Evolutionary conservation across 2,329 filamentous ascomycete species (phyloP), one percentile per base, ranked within the genome.

Genomic region (Fusarium chuoi): DNA sequence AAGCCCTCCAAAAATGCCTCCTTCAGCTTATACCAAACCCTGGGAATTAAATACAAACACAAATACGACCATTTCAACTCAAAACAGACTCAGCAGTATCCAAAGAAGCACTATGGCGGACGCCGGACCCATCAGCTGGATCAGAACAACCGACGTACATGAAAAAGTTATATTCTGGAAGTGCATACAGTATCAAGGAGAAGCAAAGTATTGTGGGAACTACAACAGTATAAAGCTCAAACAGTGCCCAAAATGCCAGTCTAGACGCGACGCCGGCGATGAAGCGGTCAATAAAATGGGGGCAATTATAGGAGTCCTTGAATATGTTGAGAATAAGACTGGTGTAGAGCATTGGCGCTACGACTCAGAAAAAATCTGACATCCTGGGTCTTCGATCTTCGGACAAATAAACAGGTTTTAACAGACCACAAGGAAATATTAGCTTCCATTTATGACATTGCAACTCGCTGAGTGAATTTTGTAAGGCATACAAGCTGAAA

Each of bases 291-390:
- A 60, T 22, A 18, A 12, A 11, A 51, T n/a, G 11, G 35, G 51
- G 14, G 51, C 24, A n/a, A 13, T 28, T 13, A 55, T 60, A 24
- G 66, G 68, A 39, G 48, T 60, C 9, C 52, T 70, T 11, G n/a
- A 30, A 5, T 49, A 28, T 15, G 66, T 66, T 20, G 60, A 70
- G 3, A 45, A 42, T 1, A 24, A 41, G 24, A 41, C 20, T 18
- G 42, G 68, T 18, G 54, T 42, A 18, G 68, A 70, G 9, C 45
- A 65, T 33, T 70, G 60, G 54, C 36, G 35, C 14, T 66, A 70
- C 17, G 36, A 65, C 24, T 26, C 38, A 4, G 26, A 30, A 2
- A 17, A 10, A 1, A 9, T 36, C 8, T 30, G 24, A 38, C 20
- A 4, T 36, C 6, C 24, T 14, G 5, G 11, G 1, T 35, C 6